Evolutionary conservation across 305 asterid genomes (phyloP).

Genomic region (Fraxinus ornus): DNA sequence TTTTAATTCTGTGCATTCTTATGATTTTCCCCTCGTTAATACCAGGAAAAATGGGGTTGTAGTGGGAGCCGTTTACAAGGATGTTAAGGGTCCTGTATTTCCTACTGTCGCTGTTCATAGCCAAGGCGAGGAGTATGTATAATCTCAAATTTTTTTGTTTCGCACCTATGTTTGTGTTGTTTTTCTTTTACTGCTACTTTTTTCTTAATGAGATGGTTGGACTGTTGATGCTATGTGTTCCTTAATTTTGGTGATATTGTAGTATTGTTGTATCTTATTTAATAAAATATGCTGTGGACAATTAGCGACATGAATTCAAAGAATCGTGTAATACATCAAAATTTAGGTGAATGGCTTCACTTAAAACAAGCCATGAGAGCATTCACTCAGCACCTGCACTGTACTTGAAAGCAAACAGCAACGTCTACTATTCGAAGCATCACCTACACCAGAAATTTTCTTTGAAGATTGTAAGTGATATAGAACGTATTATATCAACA

Average conservation of each 20-base stretch:
- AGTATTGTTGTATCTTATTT: neutral
- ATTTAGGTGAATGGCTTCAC: neutral
- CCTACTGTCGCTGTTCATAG: constrained; percentile 97
- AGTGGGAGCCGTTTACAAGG: constrained; percentile 75
- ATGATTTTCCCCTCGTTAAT: constrained; percentile 19
- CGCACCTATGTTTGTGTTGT: neutral
- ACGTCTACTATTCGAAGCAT: neutral
- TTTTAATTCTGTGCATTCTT: constrained; percentile 15
- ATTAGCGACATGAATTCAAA: neutral
- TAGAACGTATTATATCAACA: neutral
- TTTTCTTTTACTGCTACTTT: constrained; percentile 9
- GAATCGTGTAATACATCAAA: neutral
- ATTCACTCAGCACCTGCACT: neutral
- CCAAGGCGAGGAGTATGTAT: constrained; percentile 91
- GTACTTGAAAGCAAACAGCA: neutral
- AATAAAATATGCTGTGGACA: neutral
- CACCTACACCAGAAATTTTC: neutral
- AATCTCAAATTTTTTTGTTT: neutral
- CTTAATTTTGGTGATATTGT: neutral
- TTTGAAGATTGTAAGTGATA: neutral
- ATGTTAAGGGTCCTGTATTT: constrained; percentile 71
- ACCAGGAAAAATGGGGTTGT: constrained; percentile 82
- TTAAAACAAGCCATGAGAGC: neutral
- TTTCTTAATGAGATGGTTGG: constrained; percentile 11
- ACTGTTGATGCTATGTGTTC: neutral